These are phyloP conservation scores for Achlya hypogyna DNA, from an alignment of 352 stramenopile genomes.

Conservation along the genomic window DNA sequence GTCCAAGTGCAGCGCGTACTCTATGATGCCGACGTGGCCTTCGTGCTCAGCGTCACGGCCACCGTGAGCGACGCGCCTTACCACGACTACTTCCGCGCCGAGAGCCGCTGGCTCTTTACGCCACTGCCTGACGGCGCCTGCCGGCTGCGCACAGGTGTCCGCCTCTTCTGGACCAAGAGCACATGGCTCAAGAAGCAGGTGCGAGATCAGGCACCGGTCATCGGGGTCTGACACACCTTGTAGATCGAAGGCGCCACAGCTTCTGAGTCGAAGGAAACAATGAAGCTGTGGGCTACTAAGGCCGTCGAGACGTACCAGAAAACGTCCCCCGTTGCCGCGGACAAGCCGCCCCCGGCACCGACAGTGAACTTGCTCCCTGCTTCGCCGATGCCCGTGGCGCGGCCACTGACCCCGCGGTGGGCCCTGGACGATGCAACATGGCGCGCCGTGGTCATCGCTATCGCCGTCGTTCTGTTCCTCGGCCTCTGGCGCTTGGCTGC, in stretches of 20 bases:
- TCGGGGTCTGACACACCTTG: background rate
- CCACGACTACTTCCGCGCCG: slow-evolving; percentile 80
- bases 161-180: slow-evolving; percentile 67
- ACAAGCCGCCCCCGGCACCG: slow-evolving; percentile 13
- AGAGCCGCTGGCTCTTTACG: slow-evolving; percentile 78
- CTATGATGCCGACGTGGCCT: slow-evolving; percentile 30
- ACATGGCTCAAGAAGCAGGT: slow-evolving; percentile 86
- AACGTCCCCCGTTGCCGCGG: background rate
- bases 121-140: slow-evolving; percentile 35
- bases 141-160: slow-evolving; percentile 51
- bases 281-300: slow-evolving; percentile 3
- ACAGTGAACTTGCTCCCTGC: too few species aligned
- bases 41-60: slow-evolving; percentile 66
- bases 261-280: slow-evolving; percentile 32
- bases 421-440: too few species aligned
- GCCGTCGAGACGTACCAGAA: background rate
- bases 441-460: too few species aligned
- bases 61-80: slow-evolving; percentile 68
- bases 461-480: slow-evolving; percentile 28
- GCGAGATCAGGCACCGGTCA: background rate
- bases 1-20: slow-evolving; percentile 55
- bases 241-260: slow-evolving; percentile 75
- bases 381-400: too few species aligned
- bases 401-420: too few species aligned
- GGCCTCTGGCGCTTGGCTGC: slow-evolving; percentile 29